Evolutionary conservation across 495 filamentous ascomycete species (phyloP).

Genomic region (Xeromyces bisporus): DNA sequence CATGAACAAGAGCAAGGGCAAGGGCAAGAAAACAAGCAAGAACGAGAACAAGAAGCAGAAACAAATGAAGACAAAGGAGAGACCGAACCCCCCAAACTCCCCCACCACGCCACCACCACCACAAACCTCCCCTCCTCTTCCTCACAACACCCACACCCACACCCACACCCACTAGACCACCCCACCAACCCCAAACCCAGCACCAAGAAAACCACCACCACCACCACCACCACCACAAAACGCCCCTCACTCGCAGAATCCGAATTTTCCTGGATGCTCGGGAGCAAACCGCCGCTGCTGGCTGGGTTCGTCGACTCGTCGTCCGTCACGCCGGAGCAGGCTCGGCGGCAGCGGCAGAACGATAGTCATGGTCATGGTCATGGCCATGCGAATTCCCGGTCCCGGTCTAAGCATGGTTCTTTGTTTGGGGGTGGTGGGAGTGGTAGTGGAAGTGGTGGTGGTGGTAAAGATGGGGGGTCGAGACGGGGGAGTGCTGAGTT

Average conservation of each 20-base stretch:
- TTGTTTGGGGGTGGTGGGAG: conserved; percentile 24
- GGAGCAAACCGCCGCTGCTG: conserved; percentile 30
- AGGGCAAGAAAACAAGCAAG: too few species aligned
- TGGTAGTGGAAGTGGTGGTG: too few species aligned
- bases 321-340: conserved; percentile 31
- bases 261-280: conserved; percentile 94
- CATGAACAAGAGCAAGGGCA: too few species aligned
- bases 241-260: conserved; percentile 49
- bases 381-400: too few species aligned
- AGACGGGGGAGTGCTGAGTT: conserved; percentile 14
- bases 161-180: too few species aligned
- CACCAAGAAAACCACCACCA: neutral
- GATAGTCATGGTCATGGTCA: too few species aligned
- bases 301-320: conserved; percentile 33
- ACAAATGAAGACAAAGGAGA: conserved; percentile 1
- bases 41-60: too few species aligned
- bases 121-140: neutral
- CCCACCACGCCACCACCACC: neutral
- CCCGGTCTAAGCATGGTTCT: conserved; percentile 16
- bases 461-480: conserved; percentile 19
- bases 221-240: conserved; percentile 1
- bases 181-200: neutral
- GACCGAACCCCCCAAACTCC: too few species aligned
- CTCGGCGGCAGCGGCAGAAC: conserved; percentile 16
- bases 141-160: too few species aligned